Evolutionary conservation across 2,329 filamentous ascomycete genomes (phyloP), one percentile per base, ranked within the genome.

Genomic region (Fusarium euwallaceae): DNA sequence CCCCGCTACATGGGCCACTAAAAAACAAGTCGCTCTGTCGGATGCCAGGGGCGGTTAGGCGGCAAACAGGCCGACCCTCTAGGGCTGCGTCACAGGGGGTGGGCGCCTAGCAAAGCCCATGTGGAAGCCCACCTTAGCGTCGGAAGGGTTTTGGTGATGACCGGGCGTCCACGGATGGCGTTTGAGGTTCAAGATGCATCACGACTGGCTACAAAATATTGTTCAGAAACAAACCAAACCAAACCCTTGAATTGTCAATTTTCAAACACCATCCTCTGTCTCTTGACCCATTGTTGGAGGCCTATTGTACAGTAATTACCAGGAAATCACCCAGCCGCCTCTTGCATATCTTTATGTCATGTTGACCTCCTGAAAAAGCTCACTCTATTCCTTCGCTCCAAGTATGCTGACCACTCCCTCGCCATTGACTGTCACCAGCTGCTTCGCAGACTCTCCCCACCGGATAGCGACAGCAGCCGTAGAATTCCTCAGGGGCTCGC

Each of bases 351-450:
- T 37, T 51, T 61, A 59, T 63, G 56, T 56, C 71, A 32, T 76
- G 66, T 60, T 60, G 71, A 56, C 60, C 20, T 60, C 37, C 63
- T 58, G 48, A 37, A 48, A n/a, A 48, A 16, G 45, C 43, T 53
- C 24, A 16, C 51, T 78, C 76, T 79, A 83, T 81, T 88, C 88
- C 82, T 89, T 86, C 64, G 85, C 82, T 59, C 89, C 88, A 74
- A 97, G 85, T 74, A 97, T 88, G 69, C 90, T 94, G 63, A 98
- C 84, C 55, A 91, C 89, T 17, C 96, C 96, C 60, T 95, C 92
- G 17, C 85, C 87, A 78, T 93, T 94, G 73, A 97, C 87, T 20
- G 92, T 89, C 61, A 98, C 86, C 77, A 98, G 86, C 77, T 91
- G 92, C 82, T 91, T 92, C 12, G 93, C 96, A 60, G 90, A 88